Evolutionary conservation across 2,329 filamentous ascomycete genomes (phyloP), one percentile per base, ranked within the genome.

Genomic region (Hymenoscyphus repandus): DNA sequence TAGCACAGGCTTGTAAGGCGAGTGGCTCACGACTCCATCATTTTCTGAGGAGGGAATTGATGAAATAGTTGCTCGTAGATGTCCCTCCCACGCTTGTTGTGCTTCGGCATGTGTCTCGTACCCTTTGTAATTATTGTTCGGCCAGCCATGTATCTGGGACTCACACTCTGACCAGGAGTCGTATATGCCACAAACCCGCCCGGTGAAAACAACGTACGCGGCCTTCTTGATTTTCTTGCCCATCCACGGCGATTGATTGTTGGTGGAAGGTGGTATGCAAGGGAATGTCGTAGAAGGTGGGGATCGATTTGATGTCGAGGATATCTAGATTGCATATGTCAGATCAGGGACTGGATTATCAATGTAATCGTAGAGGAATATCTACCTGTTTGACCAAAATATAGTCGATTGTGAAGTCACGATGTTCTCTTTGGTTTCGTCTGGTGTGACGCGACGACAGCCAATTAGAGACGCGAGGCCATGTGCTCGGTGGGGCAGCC

Each of bases 171-270:
- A 13, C 58, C 53, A 55, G 3, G 45, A 34, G 6, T 39, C 2
- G 17, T 52, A 58, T 7, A 62, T 40, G 17, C 60, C 60, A 6
- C 54, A 47, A 6, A 31, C 45, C 36, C 54, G 45, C 6, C 56
- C 57, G 30, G 7, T n/a, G n/a, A 50, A 36, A 13, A 50, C 42
- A 27, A 50, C 42, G 22, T 50, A 50, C 15, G 33, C 45, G 13
- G 33, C 39, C 20, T 47, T 27, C 9, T 30, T 33, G 32, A 36
- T 36, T 37, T 50, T 42, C 37, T 18, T 18, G 33, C 34, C 20
- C 38, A 30, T 50, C 22, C 34, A 36, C 43, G 13, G 39, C 18
- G 12, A 17, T 37, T 13, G 12, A 37, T 17, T 3, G 34, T 37
- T 17, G 34, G 34, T 37, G 15, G 34, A 13, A 17, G 5, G 34